Evolutionary conservation across 192 early-diverging fungal genomes (phyloP).

Genomic region (Jimgerdemannia lactiflua): DNA sequence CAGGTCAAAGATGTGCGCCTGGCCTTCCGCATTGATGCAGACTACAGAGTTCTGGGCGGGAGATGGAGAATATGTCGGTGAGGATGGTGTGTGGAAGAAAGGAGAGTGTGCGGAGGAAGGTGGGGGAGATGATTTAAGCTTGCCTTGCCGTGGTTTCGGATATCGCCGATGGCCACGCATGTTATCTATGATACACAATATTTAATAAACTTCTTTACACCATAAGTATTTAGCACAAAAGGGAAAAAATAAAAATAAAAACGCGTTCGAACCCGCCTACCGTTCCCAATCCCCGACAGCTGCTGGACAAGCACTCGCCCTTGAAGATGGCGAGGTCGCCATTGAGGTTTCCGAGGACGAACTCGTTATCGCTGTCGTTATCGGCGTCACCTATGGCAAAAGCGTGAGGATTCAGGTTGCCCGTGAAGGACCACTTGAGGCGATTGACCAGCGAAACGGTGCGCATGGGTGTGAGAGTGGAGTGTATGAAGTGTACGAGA

Average conservation of each 20-base stretch:
- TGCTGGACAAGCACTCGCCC: constrained; percentile 40
- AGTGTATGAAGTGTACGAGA: too few relatives aligned
- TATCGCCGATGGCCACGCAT: constrained; percentile 53
- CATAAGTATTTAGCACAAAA: too few relatives aligned
- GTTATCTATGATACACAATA: constrained; percentile 60
- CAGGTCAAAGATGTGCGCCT: constrained; percentile 55
- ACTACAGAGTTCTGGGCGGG: constrained; percentile 47
- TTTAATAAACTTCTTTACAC: too few relatives aligned
- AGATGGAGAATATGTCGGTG: background rate
- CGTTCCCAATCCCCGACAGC: constrained; percentile 51
- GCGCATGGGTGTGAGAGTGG: too few relatives aligned
- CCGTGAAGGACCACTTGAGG: constrained; percentile 48
- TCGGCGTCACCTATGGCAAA: constrained; percentile 56
- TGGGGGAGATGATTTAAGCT: background rate
- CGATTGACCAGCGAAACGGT: constrained; percentile 55
- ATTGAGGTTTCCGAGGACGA: constrained; percentile 57
- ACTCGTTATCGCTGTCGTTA: constrained; percentile 56
- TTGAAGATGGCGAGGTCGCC: constrained; percentile 57
- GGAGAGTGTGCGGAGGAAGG: too few relatives aligned
- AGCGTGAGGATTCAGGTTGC: constrained; percentile 59
- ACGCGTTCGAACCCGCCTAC: constrained; percentile 18
- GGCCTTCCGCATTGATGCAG: constrained; percentile 52
- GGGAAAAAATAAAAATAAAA: background rate
- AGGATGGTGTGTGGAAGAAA: too few relatives aligned
- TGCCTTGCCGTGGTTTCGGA: constrained; percentile 51